Conservation (phyloP, 352 stramenopile species). For the Globisporangium recalcitrans region DNA sequence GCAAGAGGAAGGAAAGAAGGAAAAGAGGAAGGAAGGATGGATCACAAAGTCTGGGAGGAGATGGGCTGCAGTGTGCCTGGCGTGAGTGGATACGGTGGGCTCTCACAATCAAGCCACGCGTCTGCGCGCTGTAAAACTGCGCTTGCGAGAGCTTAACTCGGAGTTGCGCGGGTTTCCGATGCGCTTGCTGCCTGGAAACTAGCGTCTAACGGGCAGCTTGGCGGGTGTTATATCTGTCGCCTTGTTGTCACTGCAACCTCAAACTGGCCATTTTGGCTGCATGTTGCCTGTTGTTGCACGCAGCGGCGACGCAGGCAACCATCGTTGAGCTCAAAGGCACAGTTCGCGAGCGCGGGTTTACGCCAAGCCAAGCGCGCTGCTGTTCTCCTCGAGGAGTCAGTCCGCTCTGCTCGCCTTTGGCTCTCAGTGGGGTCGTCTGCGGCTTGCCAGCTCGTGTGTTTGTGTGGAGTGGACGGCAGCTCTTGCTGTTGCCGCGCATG, state of each 20-base stretch:
- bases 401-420: background rate
- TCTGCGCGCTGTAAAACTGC: background rate
- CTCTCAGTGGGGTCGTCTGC: background rate
- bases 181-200: background rate
- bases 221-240: background rate
- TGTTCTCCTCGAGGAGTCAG: background rate
- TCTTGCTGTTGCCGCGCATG: background rate
- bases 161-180: background rate
- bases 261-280: constrained; percentile 17
- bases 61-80: constrained; percentile 1
- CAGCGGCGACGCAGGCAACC: background rate
- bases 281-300: constrained; percentile 4
- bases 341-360: constrained; percentile 8
- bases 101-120: constrained; percentile 12
- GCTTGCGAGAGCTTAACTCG: background rate
- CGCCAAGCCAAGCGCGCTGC: background rate
- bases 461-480: background rate
- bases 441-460: background rate
- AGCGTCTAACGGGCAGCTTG: background rate
- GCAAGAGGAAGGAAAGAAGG: constrained; percentile 17
- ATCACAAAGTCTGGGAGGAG: constrained; percentile 20
- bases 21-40: constrained; percentile 19
- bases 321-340: constrained; percentile 11
- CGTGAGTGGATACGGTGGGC: constrained; percentile 32
- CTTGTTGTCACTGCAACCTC: background rate